Evolutionary conservation across 1,284 basidiomycete genomes (phyloP), one percentile per base, ranked within the genome.

Genomic region (Leccinum olivaceoglutinosum): DNA sequence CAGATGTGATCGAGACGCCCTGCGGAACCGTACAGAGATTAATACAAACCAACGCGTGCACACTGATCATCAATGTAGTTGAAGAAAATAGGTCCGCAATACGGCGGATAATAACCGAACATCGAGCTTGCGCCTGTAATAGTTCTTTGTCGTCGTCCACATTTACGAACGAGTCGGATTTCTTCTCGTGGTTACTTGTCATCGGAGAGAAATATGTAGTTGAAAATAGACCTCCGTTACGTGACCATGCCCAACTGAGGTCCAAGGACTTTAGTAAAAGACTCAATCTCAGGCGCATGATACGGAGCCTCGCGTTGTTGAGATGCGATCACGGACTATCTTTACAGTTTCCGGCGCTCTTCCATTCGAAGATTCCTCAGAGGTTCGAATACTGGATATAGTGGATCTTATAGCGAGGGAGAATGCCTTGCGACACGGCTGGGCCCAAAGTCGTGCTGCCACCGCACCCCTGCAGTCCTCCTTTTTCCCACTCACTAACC

Each of bases 51-150:
- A 21, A 3, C 18, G 18, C 12, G 18, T 11, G n/a, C 39, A 9
- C 60, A 16, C 75, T 80, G 65, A 63, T 87, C 86, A 71, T 87
- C 85, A 60, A 87, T 86, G 69, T 85, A 87, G 68, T 88, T 88
- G 83, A 88, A 82, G 61, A 88, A 80, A 16, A 69, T 80, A 87
- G 58, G 87, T 85, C 18, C 85, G 62, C 55, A 86, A 79, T 60
- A 89, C 83, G 1, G 82, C 84, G 1, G 86, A 85, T 62, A 87
- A 68, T 0, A 88, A 73, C 46, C 86, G 77, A 63, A 75, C 74
- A 66, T 87, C 86, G 49, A 89, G 76, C 67, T 81, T 84, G 57
- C 82, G 77, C 41, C 14, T 44, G 41, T 6, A 44, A 16, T 9
- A 8, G 16, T 44, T 44, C 41, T n/a, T 44, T 16, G 8, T 44